phyloP scores from a whole-genome alignment of 257 asterid genomes.

The Salvia miltiorrhiza region DNA sequence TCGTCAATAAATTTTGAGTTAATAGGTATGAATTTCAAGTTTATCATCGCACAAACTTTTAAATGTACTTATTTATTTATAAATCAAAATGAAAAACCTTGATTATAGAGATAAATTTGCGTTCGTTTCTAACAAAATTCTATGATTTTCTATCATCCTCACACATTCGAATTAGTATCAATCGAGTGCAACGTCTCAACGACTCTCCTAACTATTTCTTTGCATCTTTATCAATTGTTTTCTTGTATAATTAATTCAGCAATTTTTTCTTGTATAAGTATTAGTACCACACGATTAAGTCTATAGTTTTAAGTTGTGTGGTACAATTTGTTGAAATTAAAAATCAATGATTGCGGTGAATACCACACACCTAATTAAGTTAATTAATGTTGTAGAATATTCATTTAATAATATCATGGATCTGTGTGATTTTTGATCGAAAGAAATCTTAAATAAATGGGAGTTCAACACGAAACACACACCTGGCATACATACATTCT shows the following conservation, averaged over 20 bases:
- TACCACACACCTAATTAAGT: background rate
- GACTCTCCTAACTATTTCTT: background rate
- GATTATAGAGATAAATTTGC: too few species aligned
- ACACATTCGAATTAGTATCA: background rate
- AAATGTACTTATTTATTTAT: too few species aligned
- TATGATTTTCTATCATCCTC: background rate
- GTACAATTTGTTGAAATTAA: background rate
- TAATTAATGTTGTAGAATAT: background rate
- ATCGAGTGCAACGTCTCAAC: background rate
- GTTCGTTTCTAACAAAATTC: too few species aligned
- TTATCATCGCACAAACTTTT: too few species aligned
- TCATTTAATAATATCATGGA: background rate
- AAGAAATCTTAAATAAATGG: background rate
- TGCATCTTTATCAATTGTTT: background rate
- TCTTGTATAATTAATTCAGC: too few species aligned
- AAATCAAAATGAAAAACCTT: too few species aligned
- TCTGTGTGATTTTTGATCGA: background rate
- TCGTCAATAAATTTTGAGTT: too few species aligned
- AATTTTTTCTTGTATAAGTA: background rate
- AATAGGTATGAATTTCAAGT: too few species aligned
- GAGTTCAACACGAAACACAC: slow-evolving; percentile 1
- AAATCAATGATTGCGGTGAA: background rate
- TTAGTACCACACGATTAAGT: background rate
- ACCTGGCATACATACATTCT: slow-evolving; percentile 4
- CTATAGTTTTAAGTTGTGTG: background rate